Evolutionary conservation across 83 land plant species (phyloP).

Genomic region (Thuja plicata): DNA sequence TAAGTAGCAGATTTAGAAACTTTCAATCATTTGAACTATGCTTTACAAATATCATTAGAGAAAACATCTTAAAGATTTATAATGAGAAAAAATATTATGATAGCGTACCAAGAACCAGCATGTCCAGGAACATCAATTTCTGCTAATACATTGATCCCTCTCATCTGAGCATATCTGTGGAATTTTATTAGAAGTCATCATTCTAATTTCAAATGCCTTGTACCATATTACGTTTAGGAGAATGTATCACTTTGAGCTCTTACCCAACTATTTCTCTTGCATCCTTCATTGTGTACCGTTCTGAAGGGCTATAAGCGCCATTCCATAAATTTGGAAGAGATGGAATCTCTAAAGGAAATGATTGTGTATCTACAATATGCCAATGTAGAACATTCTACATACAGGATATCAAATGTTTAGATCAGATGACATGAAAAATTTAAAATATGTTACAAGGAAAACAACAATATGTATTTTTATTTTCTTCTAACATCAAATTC

Average conservation of each 20-base stretch:
- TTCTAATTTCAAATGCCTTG: background rate
- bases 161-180: slow-evolving; percentile 68
- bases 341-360: slow-evolving; percentile 92
- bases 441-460: background rate
- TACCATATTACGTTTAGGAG: background rate
- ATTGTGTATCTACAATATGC: slow-evolving; percentile 90
- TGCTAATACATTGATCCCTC: slow-evolving; percentile 82
- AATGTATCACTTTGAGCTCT: slow-evolving; percentile 12
- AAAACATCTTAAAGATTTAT: background rate
- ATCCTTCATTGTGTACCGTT: slow-evolving; percentile 82
- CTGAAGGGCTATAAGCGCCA: slow-evolving; percentile 74
- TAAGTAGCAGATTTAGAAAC: no score
- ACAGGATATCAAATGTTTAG: background rate
- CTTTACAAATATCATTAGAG: background rate
- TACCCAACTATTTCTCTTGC: slow-evolving; percentile 83
- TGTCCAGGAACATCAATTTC: slow-evolving; percentile 98
- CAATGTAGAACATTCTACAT: slow-evolving; percentile 93
- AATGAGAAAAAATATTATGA: background rate
- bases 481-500: background rate
- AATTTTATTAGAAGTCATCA: background rate
- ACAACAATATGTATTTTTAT: no score
- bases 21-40: background rate
- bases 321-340: slow-evolving; percentile 87
- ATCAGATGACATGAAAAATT: background rate
- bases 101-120: slow-evolving; percentile 84